phyloP scores from a whole-genome alignment of 192 early-diverging fungal genomes.

The Funneliformis mosseae region DNA sequence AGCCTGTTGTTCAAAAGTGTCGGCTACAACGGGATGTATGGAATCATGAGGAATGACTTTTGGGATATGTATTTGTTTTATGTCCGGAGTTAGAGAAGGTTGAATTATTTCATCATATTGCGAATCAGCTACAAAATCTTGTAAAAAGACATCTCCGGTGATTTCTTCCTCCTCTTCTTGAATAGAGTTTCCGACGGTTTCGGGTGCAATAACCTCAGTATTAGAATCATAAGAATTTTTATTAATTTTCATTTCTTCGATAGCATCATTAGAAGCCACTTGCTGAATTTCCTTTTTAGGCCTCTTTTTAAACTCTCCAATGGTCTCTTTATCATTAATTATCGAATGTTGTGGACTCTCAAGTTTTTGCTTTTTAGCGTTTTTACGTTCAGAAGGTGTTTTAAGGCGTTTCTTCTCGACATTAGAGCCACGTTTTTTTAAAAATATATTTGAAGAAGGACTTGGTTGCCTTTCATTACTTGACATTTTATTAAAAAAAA shows the following conservation, averaged over 20 bases:
- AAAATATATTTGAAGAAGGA: not conserved
- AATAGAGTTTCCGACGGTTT: not conserved
- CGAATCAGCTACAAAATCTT: not conserved
- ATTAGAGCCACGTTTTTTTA: not conserved
- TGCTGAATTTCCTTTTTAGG: not conserved
- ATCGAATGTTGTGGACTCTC: not conserved
- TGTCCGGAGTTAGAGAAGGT: not conserved
- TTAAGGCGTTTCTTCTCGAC: not conserved
- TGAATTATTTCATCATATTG: not conserved
- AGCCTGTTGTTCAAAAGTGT: conserved; percentile 33
- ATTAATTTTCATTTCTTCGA: not conserved
- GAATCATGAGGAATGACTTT: not conserved
- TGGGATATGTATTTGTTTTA: not conserved
- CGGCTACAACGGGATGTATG: conserved; percentile 29
- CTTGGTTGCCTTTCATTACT: not conserved
- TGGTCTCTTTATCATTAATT: not conserved
- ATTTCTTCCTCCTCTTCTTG: not conserved
- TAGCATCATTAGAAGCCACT: not conserved
- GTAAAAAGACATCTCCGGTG: not conserved
- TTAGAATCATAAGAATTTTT: not conserved
- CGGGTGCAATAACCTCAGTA: not conserved
- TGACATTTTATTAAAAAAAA: not conserved
- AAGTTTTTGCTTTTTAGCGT: not conserved
- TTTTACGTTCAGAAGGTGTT: not conserved
- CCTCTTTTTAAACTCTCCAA: not conserved